Percentiles rank a stretch among this genome's conserved stretches.
Evolutionary conservation across 805 yeast genomes (phyloP).

Genomic region (Wickerhamiella azyma): DNA sequence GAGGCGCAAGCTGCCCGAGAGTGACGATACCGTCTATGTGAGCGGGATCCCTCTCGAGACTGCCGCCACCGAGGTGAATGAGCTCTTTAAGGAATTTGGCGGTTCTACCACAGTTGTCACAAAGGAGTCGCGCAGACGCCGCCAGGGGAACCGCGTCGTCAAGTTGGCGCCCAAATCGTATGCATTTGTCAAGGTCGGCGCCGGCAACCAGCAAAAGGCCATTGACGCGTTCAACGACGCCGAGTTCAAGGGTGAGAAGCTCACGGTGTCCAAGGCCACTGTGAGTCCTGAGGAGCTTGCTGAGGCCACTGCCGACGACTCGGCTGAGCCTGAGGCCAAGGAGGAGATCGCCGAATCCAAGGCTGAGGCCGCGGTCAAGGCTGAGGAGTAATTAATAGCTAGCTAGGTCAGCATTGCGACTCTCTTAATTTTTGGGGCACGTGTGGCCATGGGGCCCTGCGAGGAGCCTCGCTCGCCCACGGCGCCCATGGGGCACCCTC

Average conservation of each 20-base stretch:
- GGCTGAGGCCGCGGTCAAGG: no score
- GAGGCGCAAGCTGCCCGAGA: conserved; percentile 25
- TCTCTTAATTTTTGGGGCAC: no score
- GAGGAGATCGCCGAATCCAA: no score
- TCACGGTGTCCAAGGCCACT: conserved; percentile 37
- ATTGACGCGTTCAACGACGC: conserved; percentile 55
- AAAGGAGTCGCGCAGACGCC: conserved; percentile 11
- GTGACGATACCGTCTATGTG: conserved; percentile 46
- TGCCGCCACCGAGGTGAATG: conserved; percentile 33
- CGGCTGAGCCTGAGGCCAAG: background rate
- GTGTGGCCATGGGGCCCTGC: no score
- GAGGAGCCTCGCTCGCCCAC: no score
- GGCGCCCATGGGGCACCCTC: no score
- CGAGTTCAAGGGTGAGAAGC: conserved; percentile 47
- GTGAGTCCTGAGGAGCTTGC: conserved; percentile 2
- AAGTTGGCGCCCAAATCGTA: conserved; percentile 23
- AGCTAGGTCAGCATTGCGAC: background rate
- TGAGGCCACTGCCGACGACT: no score
- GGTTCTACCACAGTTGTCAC: conserved; percentile 24
- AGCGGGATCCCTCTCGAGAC: conserved; percentile 44
- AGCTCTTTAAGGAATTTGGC: conserved; percentile 26
- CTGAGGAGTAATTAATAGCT: background rate
- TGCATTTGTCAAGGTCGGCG: conserved; percentile 44
- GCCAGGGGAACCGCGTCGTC: background rate
- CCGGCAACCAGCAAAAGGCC: conserved; percentile 56